These are phyloP conservation scores for Epicoccum nigrum DNA, from an alignment of 2,329 filamentous ascomycete genomes.

Conservation along the genomic window DNA sequence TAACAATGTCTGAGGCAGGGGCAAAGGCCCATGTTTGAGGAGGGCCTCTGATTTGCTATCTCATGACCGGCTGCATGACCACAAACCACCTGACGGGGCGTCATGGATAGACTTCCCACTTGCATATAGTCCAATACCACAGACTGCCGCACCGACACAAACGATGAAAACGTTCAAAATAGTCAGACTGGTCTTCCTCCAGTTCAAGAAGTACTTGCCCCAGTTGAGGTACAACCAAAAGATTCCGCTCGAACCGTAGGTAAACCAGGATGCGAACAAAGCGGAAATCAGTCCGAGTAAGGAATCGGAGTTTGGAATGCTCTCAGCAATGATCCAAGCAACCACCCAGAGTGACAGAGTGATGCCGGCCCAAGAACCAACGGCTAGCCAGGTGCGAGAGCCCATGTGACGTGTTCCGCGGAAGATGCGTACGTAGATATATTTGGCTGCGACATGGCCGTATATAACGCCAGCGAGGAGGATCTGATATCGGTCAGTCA, in stretches of 20 bases:
- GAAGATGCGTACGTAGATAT: constrained; percentile 69
- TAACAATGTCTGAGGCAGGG: not conserved
- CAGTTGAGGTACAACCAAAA: constrained; percentile 57
- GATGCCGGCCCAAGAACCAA: constrained; percentile 64
- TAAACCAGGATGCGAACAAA: constrained; percentile 70
- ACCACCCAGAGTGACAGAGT: constrained; percentile 62
- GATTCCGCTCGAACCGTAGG: constrained; percentile 53
- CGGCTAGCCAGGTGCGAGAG: constrained; percentile 23
- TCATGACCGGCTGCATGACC: constrained; percentile 25
- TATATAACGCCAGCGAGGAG: constrained; percentile 74
- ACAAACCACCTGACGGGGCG: constrained; percentile 23
- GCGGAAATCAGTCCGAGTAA: constrained; percentile 64
- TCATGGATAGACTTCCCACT: constrained; percentile 33
- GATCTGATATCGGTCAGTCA: constrained; percentile 50
- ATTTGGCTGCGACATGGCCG: constrained; percentile 65
- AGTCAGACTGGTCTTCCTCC: constrained; percentile 54
- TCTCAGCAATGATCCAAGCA: constrained; percentile 70
- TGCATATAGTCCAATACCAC: constrained; percentile 31
- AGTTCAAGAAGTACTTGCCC: constrained; percentile 46
- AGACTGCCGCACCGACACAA: constrained; percentile 28
- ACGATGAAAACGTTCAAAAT: constrained; percentile 53
- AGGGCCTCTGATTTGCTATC: too few species aligned
- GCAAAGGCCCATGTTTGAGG: too few species aligned
- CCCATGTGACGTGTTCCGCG: constrained; percentile 56
- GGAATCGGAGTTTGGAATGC: constrained; percentile 70